A percentile compares a stretch with the other conserved stretches of the same genome.
Conservation (phyloP, 345 rosid genomes). For the Sisymbrium altissimum region DNA sequence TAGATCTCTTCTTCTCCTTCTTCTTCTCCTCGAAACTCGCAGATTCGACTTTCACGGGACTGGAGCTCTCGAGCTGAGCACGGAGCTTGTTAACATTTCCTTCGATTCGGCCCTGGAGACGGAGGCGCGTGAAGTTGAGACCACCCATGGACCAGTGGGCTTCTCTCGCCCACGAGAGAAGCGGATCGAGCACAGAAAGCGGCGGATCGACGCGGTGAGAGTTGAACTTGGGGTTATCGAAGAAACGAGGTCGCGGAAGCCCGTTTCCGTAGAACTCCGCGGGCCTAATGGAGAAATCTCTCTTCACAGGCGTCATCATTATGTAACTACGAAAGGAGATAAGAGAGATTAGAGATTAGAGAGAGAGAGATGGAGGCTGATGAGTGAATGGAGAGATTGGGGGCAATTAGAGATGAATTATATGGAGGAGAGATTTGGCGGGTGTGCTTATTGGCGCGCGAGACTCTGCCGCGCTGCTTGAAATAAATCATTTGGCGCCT, state of each 20-base stretch:
- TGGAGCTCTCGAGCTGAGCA: slow-evolving; percentile 39
- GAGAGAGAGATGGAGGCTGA: background rate
- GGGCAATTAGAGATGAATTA: slow-evolving; percentile 18
- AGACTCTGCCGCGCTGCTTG: slow-evolving; percentile 27
- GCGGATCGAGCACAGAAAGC: slow-evolving; percentile 57
- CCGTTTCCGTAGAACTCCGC: slow-evolving; percentile 82
- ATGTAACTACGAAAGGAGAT: background rate
- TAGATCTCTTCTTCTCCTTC: slow-evolving; percentile 35
- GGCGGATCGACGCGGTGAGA: slow-evolving; percentile 74
- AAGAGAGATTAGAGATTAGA: background rate
- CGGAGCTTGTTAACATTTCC: slow-evolving; percentile 62
- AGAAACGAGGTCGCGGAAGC: slow-evolving; percentile 89
- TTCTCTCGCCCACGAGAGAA: slow-evolving; percentile 83
- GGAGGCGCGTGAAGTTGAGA: slow-evolving; percentile 74
- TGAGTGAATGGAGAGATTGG: background rate
- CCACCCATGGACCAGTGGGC: slow-evolving; percentile 99
- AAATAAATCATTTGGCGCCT: slow-evolving; percentile 21
- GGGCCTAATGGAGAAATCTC: slow-evolving; percentile 37
- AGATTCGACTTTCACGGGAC: background rate
- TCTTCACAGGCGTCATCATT: slow-evolving; percentile 53
- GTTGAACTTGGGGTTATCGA: slow-evolving; percentile 45
- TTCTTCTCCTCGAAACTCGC: background rate
- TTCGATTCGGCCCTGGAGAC: slow-evolving; percentile 87
- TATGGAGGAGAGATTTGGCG: slow-evolving; percentile 21
- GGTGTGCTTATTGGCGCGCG: slow-evolving; percentile 26